Evolutionary conservation across 2,329 filamentous ascomycete genomes (phyloP).

Genomic region (Colletotrichum sp.): DNA sequence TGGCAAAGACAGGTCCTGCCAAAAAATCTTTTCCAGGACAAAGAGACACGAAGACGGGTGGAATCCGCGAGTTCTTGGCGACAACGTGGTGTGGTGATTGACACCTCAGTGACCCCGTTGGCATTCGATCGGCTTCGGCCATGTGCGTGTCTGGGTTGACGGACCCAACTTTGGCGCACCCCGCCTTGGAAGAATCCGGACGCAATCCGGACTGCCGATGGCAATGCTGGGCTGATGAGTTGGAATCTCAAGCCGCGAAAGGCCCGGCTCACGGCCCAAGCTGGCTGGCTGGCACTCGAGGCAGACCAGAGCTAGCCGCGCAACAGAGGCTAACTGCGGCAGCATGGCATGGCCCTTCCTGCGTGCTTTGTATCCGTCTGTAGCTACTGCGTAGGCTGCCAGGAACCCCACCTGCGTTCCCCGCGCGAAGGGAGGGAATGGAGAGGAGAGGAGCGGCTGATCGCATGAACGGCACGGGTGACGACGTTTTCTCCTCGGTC

Average conservation of each 20-base stretch:
- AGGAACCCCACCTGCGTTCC: not conserved
- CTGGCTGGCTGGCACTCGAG: not conserved
- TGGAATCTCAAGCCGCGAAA: not conserved
- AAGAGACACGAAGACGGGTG: not conserved
- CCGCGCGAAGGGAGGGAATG: not conserved
- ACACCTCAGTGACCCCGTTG: not conserved
- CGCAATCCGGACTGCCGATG: not conserved
- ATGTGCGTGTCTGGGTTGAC: not conserved
- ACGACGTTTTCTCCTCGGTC: not conserved
- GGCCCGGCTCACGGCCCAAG: not conserved
- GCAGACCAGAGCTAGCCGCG: not conserved
- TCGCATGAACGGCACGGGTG: conserved; percentile 4
- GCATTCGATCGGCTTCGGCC: conserved; percentile 6
- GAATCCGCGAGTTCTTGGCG: not conserved
- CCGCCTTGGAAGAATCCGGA: not conserved
- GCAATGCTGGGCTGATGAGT: not conserved
- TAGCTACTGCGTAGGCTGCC: not conserved
- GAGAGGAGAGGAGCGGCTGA: not conserved
- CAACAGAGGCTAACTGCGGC: not conserved
- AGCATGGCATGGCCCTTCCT: not conserved
- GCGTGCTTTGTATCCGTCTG: not conserved
- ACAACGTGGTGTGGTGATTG: conserved; percentile 10
- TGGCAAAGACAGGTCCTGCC: not conserved
- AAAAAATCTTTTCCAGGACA: not conserved
- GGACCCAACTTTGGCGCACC: not conserved